Conservation (phyloP, 495 filamentous ascomycete genomes). For the Trichoderma asperelloides region DNA sequence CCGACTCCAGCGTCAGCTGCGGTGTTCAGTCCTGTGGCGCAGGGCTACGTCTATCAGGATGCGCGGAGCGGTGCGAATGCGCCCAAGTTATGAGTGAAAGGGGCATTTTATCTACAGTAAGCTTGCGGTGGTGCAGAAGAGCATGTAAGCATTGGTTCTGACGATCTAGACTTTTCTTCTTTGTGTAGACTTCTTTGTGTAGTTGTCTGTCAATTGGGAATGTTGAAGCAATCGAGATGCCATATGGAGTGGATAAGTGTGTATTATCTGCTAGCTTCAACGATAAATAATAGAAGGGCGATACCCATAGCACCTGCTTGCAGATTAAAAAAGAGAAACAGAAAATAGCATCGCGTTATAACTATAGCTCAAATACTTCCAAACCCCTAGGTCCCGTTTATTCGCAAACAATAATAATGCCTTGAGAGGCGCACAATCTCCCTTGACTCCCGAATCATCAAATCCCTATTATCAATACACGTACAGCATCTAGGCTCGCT, state of each 20-base stretch:
- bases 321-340: neutral
- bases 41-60: constrained; percentile 46
- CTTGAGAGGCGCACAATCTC: neutral
- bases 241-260: neutral
- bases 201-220: neutral
- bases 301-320: neutral
- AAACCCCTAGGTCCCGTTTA: neutral
- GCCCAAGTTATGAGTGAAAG: constrained; percentile 32
- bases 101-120: neutral
- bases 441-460: constrained; percentile 1
- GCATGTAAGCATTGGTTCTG: neutral
- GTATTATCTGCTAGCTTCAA: neutral
- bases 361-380: neutral
- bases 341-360: neutral
- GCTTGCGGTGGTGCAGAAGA: neutral
- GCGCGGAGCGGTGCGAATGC: constrained; percentile 19
- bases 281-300: neutral
- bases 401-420: neutral
- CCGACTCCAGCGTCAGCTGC: constrained; percentile 12
- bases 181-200: too few relatives aligned
- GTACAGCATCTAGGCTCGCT: constrained; percentile 1
- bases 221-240: neutral
- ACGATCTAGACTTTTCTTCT: neutral
- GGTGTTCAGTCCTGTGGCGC: constrained; percentile 36
- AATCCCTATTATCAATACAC: constrained; percentile 5